Base-by-base conservation (phyloP, 2,329 filamentous ascomycete species). In the Clonostachys rhizophaga region DNA sequence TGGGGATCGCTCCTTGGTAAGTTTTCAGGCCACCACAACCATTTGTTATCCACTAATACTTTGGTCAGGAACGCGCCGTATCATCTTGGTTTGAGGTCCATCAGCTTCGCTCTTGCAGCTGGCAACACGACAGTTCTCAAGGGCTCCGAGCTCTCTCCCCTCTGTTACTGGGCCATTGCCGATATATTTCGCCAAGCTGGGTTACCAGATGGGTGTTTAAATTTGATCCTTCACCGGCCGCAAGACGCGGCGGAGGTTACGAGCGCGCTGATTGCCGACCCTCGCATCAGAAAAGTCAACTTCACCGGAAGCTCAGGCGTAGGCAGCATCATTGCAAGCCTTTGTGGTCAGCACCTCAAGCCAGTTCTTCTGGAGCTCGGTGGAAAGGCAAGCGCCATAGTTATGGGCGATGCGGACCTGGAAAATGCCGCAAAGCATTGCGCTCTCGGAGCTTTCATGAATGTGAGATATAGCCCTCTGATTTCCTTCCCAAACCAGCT, bases 1-100 rank as follows among this genome's bases (percentile, higher is more conserved):
- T 95, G 33, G 84, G 81, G 4, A 90, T 95, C 62, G 87, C 86
- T 3, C 88, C 90, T 10, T 95, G 90, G 89, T 91, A 24, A 24
- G 24, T 24, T 8, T 71, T 55, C 6, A n/a, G 44, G 10, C 36
- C n/a, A 39, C 5, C 36, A n/a, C 11, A 39, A 17, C 30, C 41
- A 42, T 13, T 5, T n/a, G 9, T 13, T 14, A 17, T 14, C 16
- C 13, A 14, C 36, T 14, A 39, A 34, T 47, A 12, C 43, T 17
- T 5, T 17, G 16, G 34, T 20, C 45, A 81, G 78, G 77, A 82
- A 84, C 53, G 75, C 79, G 2, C 71, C 78, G 2, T 74, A 76
- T 51, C 74, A 81, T 49, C 68, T 84, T 11, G 76, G 75, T 16
- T 58, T 72, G 20, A 70, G 80, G 40, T 63, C 75, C 5, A 76